Conservation (phyloP, 192 early-diverging fungal genomes). For the Coemansia sp. region DNA sequence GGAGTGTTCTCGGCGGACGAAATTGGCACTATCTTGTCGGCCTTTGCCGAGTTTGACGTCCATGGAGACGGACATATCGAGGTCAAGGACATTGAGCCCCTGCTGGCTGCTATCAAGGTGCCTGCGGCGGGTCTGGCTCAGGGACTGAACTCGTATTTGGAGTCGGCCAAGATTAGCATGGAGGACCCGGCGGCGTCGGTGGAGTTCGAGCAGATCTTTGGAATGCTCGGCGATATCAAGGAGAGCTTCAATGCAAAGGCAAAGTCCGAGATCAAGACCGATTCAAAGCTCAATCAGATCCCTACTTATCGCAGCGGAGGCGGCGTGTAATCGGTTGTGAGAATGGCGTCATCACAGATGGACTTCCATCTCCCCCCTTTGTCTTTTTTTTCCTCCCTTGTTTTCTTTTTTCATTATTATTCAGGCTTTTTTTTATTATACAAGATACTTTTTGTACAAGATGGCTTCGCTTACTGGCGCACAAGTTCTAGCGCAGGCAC, state of each 20-base stretch:
- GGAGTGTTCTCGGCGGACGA: slow-evolving; percentile 60
- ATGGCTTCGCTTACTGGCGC: slow-evolving; percentile 58
- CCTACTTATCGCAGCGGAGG: slow-evolving; percentile 60
- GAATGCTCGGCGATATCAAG: slow-evolving; percentile 54
- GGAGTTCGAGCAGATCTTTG: slow-evolving; percentile 60
- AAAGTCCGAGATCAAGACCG: slow-evolving; percentile 6
- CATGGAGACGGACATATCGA: slow-evolving; percentile 53
- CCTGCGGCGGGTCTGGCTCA: slow-evolving; percentile 19
- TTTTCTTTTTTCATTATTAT: not conserved
- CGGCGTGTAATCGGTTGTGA: slow-evolving; percentile 31
- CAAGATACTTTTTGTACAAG: not conserved
- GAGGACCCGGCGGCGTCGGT: slow-evolving; percentile 28
- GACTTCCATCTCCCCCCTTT: not conserved
- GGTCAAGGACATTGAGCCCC: slow-evolving; percentile 41
- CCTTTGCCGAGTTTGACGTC: slow-evolving; percentile 56
- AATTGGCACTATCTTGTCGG: slow-evolving; percentile 54
- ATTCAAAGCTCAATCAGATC: slow-evolving; percentile 44
- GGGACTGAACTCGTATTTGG: slow-evolving; percentile 22
- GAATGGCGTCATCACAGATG: slow-evolving; percentile 1
- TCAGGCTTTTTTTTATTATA: not conserved
- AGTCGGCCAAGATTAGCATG: slow-evolving; percentile 20
- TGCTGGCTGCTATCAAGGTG: slow-evolving; percentile 47
- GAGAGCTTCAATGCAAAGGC: slow-evolving; percentile 44
- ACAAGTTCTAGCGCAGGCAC: slow-evolving; percentile 60
- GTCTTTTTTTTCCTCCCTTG: not conserved